phyloP scores from a whole-genome alignment of 1,139 yeast species.

The Blastobotrys indianensis region DNA sequence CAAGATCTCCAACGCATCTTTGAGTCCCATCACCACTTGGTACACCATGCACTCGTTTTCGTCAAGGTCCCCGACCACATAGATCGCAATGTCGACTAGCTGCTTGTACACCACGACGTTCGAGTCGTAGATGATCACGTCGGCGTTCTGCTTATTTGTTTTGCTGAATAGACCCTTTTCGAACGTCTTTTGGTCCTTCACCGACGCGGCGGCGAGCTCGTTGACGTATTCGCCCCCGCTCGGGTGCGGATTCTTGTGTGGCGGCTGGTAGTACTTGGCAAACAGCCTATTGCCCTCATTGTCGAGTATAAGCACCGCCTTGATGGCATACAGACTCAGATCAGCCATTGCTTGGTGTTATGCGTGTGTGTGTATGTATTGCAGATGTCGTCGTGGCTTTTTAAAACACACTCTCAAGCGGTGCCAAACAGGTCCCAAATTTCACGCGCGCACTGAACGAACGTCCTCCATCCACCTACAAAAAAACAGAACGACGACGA shows the following conservation, averaged over 20 bases:
- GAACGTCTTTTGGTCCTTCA: slow-evolving; percentile 66
- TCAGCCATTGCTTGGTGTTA: slow-evolving; percentile 16
- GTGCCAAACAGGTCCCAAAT: slow-evolving; percentile 1
- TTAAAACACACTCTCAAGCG: neutral
- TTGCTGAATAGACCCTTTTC: slow-evolving; percentile 69
- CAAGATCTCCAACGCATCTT: slow-evolving; percentile 74
- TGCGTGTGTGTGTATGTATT: neutral
- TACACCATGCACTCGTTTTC: slow-evolving; percentile 85
- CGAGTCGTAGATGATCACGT: slow-evolving; percentile 72
- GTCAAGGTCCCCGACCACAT: slow-evolving; percentile 66
- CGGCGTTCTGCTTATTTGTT: slow-evolving; percentile 74
- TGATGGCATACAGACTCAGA: slow-evolving; percentile 57
- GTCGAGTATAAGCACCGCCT: slow-evolving; percentile 75
- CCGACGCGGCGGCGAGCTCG: slow-evolving; percentile 29
- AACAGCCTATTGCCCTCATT: slow-evolving; percentile 73
- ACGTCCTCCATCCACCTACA: neutral
- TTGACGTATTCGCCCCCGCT: slow-evolving; percentile 26
- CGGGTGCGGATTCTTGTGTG: slow-evolving; percentile 36
- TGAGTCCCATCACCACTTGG: slow-evolving; percentile 70
- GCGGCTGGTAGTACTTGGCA: slow-evolving; percentile 77
- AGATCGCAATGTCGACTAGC: slow-evolving; percentile 62
- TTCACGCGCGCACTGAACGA: neutral
- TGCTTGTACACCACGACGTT: slow-evolving; percentile 75
- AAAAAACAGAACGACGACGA: neutral
- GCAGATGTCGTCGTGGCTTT: neutral